Conservation (phyloP, 805 yeast species). For the Ogataea neopini region DNA sequence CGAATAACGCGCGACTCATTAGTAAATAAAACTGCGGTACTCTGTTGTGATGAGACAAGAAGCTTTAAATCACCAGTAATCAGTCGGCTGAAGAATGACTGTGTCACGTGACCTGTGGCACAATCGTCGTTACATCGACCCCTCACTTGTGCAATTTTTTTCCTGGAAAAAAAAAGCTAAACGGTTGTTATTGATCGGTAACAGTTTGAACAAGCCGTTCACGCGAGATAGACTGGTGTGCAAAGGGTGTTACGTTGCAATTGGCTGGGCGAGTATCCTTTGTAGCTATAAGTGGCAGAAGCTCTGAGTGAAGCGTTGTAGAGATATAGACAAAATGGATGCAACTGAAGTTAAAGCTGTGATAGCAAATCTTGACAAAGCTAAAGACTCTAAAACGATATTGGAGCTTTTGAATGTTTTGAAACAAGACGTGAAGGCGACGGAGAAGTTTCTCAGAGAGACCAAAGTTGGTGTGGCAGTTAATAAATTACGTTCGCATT, state of each 20-base stretch:
- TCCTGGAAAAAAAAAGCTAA: background rate
- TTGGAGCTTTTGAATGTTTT: slow-evolving; percentile 65
- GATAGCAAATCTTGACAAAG: slow-evolving; percentile 73
- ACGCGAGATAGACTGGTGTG: too few species aligned
- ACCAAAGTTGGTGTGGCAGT: slow-evolving; percentile 98
- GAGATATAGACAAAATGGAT: slow-evolving; percentile 49
- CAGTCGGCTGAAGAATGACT: background rate
- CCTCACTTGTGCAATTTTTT: slow-evolving; percentile 41
- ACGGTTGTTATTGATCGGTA: background rate
- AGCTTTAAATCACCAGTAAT: too few species aligned
- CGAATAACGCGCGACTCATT: background rate
- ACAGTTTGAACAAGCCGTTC: too few species aligned
- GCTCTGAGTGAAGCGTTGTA: too few species aligned
- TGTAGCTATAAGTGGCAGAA: too few species aligned
- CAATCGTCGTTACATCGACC: background rate
- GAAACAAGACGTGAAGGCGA: slow-evolving; percentile 74
- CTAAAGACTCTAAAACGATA: slow-evolving; percentile 62
- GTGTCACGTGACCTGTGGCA: background rate
- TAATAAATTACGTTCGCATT: slow-evolving; percentile 74
- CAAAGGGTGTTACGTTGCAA: background rate
- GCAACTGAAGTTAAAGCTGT: slow-evolving; percentile 70
- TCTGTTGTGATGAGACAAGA: too few species aligned
- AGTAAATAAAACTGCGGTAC: too few species aligned
- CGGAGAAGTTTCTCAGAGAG: slow-evolving; percentile 83
- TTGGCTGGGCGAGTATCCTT: background rate